Percentiles rank a stretch among this genome's conserved stretches.
Conservation (phyloP, 164 flowering plant genomes). For the Stephania japonica region DNA sequence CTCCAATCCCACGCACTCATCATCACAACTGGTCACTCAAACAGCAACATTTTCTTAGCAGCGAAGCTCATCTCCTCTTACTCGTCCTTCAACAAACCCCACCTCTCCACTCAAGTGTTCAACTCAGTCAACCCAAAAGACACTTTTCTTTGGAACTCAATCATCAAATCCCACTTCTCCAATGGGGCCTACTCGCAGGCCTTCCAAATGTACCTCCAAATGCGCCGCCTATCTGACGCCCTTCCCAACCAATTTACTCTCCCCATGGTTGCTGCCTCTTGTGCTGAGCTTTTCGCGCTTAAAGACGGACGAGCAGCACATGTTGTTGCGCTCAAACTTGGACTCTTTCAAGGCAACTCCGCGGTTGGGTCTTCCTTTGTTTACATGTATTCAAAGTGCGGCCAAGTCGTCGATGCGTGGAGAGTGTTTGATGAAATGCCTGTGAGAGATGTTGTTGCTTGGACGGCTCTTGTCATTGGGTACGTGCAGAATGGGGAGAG, state of each 20-base stretch:
- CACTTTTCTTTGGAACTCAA: slow-evolving; percentile 73
- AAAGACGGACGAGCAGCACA: slow-evolving; percentile 37
- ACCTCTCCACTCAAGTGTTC: slow-evolving; percentile 38
- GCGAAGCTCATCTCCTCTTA: slow-evolving; percentile 70
- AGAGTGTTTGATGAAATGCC: slow-evolving; percentile 64
- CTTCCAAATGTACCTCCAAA: slow-evolving; percentile 29
- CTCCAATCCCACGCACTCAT: slow-evolving; percentile 46
- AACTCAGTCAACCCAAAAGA: slow-evolving; percentile 32
- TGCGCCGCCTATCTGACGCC: slow-evolving; percentile 33
- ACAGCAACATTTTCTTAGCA: slow-evolving; percentile 58
- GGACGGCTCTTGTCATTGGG: slow-evolving; percentile 78
- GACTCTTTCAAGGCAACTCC: slow-evolving; percentile 30
- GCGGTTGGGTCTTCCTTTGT: slow-evolving; percentile 67
- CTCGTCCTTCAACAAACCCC: slow-evolving; percentile 31
- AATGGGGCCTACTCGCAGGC: slow-evolving; percentile 37
- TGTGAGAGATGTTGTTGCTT: slow-evolving; percentile 60
- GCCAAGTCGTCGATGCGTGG: slow-evolving; percentile 38
- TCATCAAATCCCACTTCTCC: slow-evolving; percentile 63
- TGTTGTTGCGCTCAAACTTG: slow-evolving; percentile 42
- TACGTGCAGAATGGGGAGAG: slow-evolving; percentile 59
- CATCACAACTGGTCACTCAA: slow-evolving; percentile 46
- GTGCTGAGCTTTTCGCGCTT: slow-evolving; percentile 43
- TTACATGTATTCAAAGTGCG: slow-evolving; percentile 56
- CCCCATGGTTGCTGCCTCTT: slow-evolving; percentile 59
- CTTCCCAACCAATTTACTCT: slow-evolving; percentile 50